These are phyloP conservation scores for Cytidiella melzeri DNA, from an alignment of 768 basidiomycete species.

Conservation along the genomic window DNA sequence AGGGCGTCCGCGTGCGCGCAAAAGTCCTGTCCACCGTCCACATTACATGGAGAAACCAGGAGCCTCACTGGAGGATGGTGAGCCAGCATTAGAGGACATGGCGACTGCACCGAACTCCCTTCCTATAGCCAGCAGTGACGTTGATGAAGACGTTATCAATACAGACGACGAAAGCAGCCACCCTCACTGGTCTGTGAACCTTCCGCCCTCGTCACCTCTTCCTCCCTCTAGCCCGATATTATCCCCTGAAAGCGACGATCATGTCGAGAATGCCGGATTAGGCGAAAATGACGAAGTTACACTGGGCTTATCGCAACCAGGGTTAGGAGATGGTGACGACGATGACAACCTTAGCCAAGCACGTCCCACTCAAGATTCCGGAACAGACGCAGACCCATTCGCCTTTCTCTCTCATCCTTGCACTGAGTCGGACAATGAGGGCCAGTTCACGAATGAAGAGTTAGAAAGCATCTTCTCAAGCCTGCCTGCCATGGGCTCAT, in stretches of 20 bases:
- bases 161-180: constrained; percentile 5
- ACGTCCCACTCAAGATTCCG: neutral
- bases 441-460: neutral
- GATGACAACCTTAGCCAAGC: neutral
- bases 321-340: too few species aligned
- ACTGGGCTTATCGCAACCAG: too few species aligned
- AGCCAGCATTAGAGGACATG: constrained; percentile 35
- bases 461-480: neutral
- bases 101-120: constrained; percentile 36
- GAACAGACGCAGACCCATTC: neutral
- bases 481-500: neutral
- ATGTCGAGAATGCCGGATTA: too few species aligned
- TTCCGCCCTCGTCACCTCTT: constrained; percentile 28
- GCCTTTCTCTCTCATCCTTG: neutral
- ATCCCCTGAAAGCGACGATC: constrained; percentile 17
- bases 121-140: constrained; percentile 43
- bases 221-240: constrained; percentile 32
- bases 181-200: constrained; percentile 18
- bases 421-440: neutral
- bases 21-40: neutral
- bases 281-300: too few species aligned
- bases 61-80: neutral
- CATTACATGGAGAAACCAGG: neutral
- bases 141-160: constrained; percentile 22
- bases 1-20: neutral